A percentile compares a stretch with the other conserved stretches of the same genome.
phyloP scores from a whole-genome alignment of 2,329 filamentous ascomycete species.

The Exophiala sideris region DNA sequence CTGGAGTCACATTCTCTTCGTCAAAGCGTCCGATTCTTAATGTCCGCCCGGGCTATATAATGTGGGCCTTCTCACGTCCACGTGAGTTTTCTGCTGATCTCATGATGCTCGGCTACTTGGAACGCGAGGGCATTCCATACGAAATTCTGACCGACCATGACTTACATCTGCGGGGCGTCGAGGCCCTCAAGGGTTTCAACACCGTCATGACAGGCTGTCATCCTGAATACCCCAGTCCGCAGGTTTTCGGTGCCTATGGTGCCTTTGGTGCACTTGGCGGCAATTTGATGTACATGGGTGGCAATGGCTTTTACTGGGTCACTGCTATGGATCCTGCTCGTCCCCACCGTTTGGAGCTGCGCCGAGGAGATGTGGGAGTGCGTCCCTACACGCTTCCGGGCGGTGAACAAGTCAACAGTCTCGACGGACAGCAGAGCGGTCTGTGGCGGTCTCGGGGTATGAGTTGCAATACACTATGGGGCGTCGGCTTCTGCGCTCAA shows the following conservation, averaged over 20 bases:
- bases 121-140: slow-evolving; percentile 32
- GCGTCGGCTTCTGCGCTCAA: slow-evolving; percentile 32
- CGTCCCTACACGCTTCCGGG: slow-evolving; percentile 30
- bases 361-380: slow-evolving; percentile 33
- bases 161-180: slow-evolving; percentile 28
- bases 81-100: slow-evolving; percentile 39
- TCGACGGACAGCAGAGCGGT: slow-evolving; percentile 33
- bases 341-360: slow-evolving; percentile 34
- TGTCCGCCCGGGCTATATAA: slow-evolving; percentile 35
- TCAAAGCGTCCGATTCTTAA: slow-evolving; percentile 37
- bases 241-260: slow-evolving; percentile 29
- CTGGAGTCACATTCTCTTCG: slow-evolving; percentile 32
- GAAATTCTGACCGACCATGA: slow-evolving; percentile 39
- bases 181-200: slow-evolving; percentile 22
- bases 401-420: slow-evolving; percentile 31
- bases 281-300: slow-evolving; percentile 37
- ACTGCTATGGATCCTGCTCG: slow-evolving; percentile 1
- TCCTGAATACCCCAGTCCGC: slow-evolving; percentile 31
- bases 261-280: slow-evolving; percentile 32
- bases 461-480: slow-evolving; percentile 32
- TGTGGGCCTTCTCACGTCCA: slow-evolving; percentile 37
- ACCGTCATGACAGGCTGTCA: slow-evolving; percentile 26
- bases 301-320: slow-evolving; percentile 37
- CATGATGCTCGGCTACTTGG: slow-evolving; percentile 35
- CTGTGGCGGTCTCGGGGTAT: slow-evolving; percentile 34